Conservation (phyloP, 768 basidiomycete genomes). For the Pholiota molesta region DNA sequence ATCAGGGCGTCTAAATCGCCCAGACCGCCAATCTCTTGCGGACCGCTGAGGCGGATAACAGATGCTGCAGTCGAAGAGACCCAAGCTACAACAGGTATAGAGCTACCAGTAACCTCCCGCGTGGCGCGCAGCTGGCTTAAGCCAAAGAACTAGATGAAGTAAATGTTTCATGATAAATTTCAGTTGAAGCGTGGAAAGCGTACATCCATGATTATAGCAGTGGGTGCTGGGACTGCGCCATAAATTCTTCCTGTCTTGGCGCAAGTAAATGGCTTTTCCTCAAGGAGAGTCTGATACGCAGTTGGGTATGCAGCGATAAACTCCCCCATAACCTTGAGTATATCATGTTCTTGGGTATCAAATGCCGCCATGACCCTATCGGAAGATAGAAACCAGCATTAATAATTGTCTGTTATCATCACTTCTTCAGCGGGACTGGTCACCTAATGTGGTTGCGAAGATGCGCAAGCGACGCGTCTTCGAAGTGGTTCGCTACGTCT, state of each 20-base stretch:
- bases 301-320: not conserved
- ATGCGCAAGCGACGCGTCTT: not conserved
- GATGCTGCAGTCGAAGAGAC: conserved; percentile 4
- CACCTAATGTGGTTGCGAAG: conserved; percentile 1
- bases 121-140: not conserved
- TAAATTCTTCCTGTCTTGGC: conserved; percentile 10
- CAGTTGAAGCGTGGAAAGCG: not conserved
- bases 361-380: not conserved
- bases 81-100: conserved; percentile 7
- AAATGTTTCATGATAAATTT: no score
- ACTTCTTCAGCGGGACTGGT: not conserved
- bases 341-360: not conserved
- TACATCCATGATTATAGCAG: conserved; percentile 14
- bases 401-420: not conserved
- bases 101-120: conserved; percentile 3
- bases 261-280: conserved; percentile 14
- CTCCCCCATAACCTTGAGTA: not conserved
- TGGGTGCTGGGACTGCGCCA: conserved; percentile 11
- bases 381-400: not conserved
- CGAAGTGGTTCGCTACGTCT: conserved; percentile 9
- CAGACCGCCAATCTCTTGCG: conserved; percentile 7
- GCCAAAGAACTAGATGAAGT: not conserved
- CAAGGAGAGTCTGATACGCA: conserved; percentile 10
- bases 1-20: conserved; percentile 6
- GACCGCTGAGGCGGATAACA: not conserved